These are phyloP conservation scores for Suhomyces atakaporum DNA, from an alignment of 1,139 yeast species.

Conservation along the genomic window DNA sequence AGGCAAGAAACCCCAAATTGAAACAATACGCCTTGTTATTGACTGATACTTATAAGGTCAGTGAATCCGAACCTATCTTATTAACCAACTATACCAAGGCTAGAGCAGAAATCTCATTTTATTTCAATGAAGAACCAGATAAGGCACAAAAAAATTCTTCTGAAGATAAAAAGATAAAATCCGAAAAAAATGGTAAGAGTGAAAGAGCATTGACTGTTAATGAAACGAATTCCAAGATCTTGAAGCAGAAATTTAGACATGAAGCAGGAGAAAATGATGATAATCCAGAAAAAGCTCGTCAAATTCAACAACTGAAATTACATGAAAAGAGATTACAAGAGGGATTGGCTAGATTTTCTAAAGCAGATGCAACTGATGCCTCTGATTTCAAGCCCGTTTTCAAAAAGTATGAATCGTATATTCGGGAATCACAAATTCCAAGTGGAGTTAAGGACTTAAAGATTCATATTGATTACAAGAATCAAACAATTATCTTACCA, in stretches of 20 bases:
- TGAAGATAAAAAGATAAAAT: conserved; percentile 30
- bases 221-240: conserved; percentile 55
- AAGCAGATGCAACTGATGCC: conserved; percentile 69
- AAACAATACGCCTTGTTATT: conserved; percentile 68
- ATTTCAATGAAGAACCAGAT: conserved; percentile 70
- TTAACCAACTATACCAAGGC: conserved; percentile 76
- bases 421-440: conserved; percentile 91
- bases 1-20: conserved; percentile 48
- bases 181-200: conserved; percentile 35
- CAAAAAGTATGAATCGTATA: conserved; percentile 90
- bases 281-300: conserved; percentile 78
- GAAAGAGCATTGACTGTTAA: conserved; percentile 34
- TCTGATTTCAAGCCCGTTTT: conserved; percentile 73
- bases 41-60: conserved; percentile 80
- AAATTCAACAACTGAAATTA: conserved; percentile 76
- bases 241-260: conserved; percentile 79
- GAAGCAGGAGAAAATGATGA: conserved; percentile 69
- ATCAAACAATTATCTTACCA: conserved; percentile 88
- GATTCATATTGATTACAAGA: conserved; percentile 83
- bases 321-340: conserved; percentile 86
- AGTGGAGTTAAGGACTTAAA: conserved; percentile 76
- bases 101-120: conserved; percentile 77
- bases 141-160: conserved; percentile 22
- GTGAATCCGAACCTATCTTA: conserved; percentile 60
- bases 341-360: conserved; percentile 76